Evolutionary conservation across 2,329 filamentous ascomycete genomes (phyloP).

Genomic region (Hypomyces perniciosus): DNA sequence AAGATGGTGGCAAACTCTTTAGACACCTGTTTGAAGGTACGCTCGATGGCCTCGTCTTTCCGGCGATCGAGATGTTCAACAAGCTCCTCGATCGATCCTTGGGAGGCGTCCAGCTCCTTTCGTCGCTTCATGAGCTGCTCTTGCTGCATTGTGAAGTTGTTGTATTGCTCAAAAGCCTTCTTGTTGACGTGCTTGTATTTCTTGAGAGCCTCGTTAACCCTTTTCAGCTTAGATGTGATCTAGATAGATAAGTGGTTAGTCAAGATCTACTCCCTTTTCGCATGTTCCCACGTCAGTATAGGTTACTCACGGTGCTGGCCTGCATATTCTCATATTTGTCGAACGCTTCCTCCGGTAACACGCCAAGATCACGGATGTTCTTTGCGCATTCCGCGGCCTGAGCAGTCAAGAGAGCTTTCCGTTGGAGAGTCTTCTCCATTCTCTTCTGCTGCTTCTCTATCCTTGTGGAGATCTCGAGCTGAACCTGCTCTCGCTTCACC

Average conservation of each 20-base stretch:
- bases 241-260: slow-evolving; percentile 19
- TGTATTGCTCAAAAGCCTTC: slow-evolving; percentile 98
- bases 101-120: slow-evolving; percentile 79
- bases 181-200: slow-evolving; percentile 99
- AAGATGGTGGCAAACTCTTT: slow-evolving; percentile 91
- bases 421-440: slow-evolving; percentile 87
- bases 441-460: slow-evolving; percentile 84
- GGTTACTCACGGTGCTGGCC: slow-evolving; percentile 58
- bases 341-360: slow-evolving; percentile 89
- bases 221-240: slow-evolving; percentile 68
- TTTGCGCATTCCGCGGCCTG: slow-evolving; percentile 76
- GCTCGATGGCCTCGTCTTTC: slow-evolving; percentile 96
- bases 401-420: slow-evolving; percentile 71
- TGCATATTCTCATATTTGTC: slow-evolving; percentile 83
- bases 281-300: not conserved
- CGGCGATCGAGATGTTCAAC: slow-evolving; percentile 88
- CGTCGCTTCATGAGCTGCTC: slow-evolving; percentile 80
- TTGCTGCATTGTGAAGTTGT: slow-evolving; percentile 89
- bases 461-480: slow-evolving; percentile 67
- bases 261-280: slow-evolving; percentile 7
- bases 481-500: slow-evolving; percentile 60
- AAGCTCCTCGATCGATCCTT: slow-evolving; percentile 82
- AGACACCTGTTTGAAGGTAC: slow-evolving; percentile 96
- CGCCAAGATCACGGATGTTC: slow-evolving; percentile 88
- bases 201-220: slow-evolving; percentile 86